Conservation (phyloP, 2,329 filamentous ascomycete species). For the Pseudophaeomoniella oleicola region DNA sequence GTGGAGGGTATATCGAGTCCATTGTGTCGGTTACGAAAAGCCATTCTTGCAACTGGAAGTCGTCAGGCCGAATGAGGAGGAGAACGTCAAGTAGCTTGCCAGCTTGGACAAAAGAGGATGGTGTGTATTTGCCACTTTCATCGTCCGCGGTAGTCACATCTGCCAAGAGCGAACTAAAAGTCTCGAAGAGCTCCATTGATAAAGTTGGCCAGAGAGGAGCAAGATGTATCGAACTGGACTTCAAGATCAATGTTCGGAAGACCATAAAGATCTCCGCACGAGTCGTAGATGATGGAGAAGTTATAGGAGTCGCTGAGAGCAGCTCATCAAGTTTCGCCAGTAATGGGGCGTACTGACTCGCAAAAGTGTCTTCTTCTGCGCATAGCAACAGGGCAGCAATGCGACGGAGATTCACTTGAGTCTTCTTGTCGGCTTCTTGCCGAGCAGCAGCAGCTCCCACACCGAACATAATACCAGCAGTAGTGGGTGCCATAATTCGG, state of each 20-base stretch:
- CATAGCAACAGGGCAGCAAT: slow-evolving; percentile 69
- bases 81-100: slow-evolving; percentile 87
- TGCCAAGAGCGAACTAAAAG: slow-evolving; percentile 37
- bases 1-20: slow-evolving; percentile 77
- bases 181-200: slow-evolving; percentile 70
- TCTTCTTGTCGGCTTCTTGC: slow-evolving; percentile 86
- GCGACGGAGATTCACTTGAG: slow-evolving; percentile 76
- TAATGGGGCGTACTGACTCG: slow-evolving; percentile 57
- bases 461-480: slow-evolving; percentile 95
- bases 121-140: slow-evolving; percentile 62
- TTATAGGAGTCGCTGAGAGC: slow-evolving; percentile 66
- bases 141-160: slow-evolving; percentile 58
- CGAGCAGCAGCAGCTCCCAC: slow-evolving; percentile 87
- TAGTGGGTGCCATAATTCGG: slow-evolving; percentile 69
- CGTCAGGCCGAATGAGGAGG: slow-evolving; percentile 75
- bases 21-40: slow-evolving; percentile 94
- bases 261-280: slow-evolving; percentile 84
- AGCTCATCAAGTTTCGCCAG: slow-evolving; percentile 79
- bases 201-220: slow-evolving; percentile 81
- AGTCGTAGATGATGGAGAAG: slow-evolving; percentile 81
- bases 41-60: slow-evolving; percentile 98
- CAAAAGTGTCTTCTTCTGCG: slow-evolving; percentile 63
- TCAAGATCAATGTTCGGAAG: slow-evolving; percentile 65
- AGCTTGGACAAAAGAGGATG: slow-evolving; percentile 66
- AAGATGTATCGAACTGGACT: slow-evolving; percentile 64